These are phyloP conservation scores for Magnaporthiopsis incrustans DNA, from an alignment of 2,329 filamentous ascomycete species.

Conservation along the genomic window DNA sequence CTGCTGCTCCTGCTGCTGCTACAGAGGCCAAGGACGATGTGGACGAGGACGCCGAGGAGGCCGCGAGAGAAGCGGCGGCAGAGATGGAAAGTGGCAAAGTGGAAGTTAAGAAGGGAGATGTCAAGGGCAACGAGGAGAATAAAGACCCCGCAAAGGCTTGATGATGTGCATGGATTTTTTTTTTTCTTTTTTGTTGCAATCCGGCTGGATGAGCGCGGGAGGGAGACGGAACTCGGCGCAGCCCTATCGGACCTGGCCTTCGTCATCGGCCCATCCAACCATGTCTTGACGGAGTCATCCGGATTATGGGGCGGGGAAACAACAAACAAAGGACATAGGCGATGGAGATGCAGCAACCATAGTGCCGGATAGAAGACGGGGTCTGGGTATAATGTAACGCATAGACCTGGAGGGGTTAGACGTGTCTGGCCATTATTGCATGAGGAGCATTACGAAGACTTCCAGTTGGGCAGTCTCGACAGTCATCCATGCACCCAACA, in stretches of 20 bases:
- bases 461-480: background rate
- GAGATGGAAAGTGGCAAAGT: constrained; percentile 16
- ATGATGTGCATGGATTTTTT: background rate
- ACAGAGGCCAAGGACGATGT: constrained; percentile 17
- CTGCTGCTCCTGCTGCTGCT: constrained; percentile 9
- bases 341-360: background rate
- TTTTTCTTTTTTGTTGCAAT: too few species aligned
- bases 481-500: background rate
- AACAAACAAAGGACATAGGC: background rate
- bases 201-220: background rate
- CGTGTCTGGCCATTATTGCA: background rate
- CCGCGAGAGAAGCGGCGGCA: constrained; percentile 18
- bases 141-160: constrained; percentile 3
- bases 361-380: background rate
- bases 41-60: constrained; percentile 16
- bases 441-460: background rate
- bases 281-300: background rate
- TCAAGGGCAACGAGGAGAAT: constrained; percentile 6
- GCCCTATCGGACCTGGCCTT: background rate
- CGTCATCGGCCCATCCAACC: background rate
- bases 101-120: constrained; percentile 7
- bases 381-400: background rate
- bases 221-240: background rate
- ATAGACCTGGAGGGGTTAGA: too few species aligned
- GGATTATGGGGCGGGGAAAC: background rate